Evolutionary conservation across 116 monocot species (phyloP).

Genomic region (Posidonia oceanica): DNA sequence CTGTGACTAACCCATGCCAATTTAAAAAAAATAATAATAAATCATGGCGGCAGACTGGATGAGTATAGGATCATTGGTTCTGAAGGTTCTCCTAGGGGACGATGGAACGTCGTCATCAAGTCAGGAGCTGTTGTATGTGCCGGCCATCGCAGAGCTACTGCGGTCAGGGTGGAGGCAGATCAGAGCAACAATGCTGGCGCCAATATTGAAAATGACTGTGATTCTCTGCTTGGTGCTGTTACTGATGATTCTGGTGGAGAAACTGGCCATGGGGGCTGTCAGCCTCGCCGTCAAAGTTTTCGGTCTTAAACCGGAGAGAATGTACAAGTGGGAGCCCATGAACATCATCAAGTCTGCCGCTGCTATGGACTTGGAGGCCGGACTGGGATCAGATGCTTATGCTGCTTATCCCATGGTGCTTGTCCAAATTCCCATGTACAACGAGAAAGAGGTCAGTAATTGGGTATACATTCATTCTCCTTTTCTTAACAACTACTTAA

Average conservation of each 20-base stretch:
- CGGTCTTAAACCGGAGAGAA: constrained; percentile 40
- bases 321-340: constrained; percentile 33
- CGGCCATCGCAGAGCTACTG: no score
- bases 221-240: constrained; percentile 46
- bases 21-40: no score
- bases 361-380: constrained; percentile 6
- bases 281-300: constrained; percentile 43
- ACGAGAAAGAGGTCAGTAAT: no score
- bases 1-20: no score
- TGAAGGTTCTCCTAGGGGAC: no score
- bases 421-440: constrained; percentile 88
- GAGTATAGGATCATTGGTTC: no score
- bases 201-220: constrained; percentile 31
- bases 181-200: constrained; percentile 19
- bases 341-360: no score
- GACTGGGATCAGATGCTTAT: neutral
- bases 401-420: constrained; percentile 73
- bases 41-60: no score
- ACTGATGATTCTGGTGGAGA: constrained; percentile 53
- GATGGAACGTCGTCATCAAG: no score
- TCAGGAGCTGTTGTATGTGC: no score
- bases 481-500: no score
- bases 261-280: constrained; percentile 52
- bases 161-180: neutral
- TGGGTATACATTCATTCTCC: no score